phyloP scores from a whole-genome alignment of 805 yeast genomes.

The Kodamaea nitidulidarum region DNA sequence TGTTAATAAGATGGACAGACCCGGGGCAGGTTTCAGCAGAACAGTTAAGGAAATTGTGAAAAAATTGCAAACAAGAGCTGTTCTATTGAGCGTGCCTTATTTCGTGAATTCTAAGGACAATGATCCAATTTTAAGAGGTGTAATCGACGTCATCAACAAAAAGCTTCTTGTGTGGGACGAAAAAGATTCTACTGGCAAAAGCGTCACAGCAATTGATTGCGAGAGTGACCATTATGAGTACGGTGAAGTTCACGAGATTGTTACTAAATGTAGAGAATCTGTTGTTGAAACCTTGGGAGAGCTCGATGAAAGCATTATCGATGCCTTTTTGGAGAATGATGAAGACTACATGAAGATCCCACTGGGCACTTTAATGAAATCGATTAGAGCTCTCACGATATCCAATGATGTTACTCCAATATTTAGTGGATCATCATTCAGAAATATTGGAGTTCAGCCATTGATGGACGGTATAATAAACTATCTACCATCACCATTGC shows the following conservation, averaged over 20 bases:
- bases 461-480: slow-evolving; percentile 75
- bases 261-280: slow-evolving; percentile 60
- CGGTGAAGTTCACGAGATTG: slow-evolving; percentile 42
- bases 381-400: slow-evolving; percentile 64
- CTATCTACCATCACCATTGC: slow-evolving; percentile 80
- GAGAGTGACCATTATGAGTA: slow-evolving; percentile 18
- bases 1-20: slow-evolving; percentile 93
- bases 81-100: slow-evolving; percentile 72
- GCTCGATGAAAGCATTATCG: slow-evolving; percentile 71
- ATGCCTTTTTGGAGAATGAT: slow-evolving; percentile 64
- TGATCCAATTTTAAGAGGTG: slow-evolving; percentile 56
- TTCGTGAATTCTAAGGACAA: slow-evolving; percentile 37
- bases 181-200: slow-evolving; percentile 44
- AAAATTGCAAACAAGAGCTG: slow-evolving; percentile 70
- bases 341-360: slow-evolving; percentile 73
- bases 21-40: slow-evolving; percentile 90
- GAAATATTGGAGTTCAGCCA: slow-evolving; percentile 93
- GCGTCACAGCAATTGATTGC: slow-evolving; percentile 41
- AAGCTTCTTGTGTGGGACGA: slow-evolving; percentile 53
- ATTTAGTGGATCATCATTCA: slow-evolving; percentile 88
- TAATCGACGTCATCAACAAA: slow-evolving; percentile 68
- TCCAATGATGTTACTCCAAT: slow-evolving; percentile 64
- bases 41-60: slow-evolving; percentile 81
- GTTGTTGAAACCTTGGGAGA: slow-evolving; percentile 82
- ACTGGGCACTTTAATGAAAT: slow-evolving; percentile 45